Conservation (phyloP, 768 basidiomycete genomes). For the Symmetrospora coprosmae region DNA sequence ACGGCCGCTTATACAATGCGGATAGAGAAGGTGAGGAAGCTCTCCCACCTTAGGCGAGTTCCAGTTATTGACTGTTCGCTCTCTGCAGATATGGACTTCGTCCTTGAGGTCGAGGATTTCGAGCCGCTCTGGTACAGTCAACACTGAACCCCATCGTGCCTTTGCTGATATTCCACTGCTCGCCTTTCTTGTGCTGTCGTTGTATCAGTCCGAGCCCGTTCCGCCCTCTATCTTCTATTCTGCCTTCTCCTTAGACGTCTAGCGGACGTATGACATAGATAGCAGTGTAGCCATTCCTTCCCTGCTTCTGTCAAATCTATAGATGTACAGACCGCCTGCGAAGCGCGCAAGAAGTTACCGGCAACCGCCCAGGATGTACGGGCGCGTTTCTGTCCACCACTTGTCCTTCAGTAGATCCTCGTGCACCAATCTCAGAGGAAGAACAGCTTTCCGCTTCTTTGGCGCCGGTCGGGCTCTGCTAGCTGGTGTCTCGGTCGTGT, state of each 20-base stretch:
- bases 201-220: too few species aligned
- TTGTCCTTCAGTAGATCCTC: slow-evolving; percentile 32
- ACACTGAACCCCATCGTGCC: background rate
- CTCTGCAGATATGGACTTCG: background rate
- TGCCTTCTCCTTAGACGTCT: too few species aligned
- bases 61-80: background rate
- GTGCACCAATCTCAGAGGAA: slow-evolving; percentile 29
- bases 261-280: too few species aligned
- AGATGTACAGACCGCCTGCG: too few species aligned
- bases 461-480: slow-evolving; percentile 7
- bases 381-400: slow-evolving; percentile 26
- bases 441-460: slow-evolving; percentile 5
- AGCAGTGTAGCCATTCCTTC: too few species aligned
- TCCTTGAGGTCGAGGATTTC: background rate
- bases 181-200: too few species aligned
- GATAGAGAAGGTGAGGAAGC: slow-evolving; percentile 21
- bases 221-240: too few species aligned
- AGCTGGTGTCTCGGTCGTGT: background rate
- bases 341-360: too few species aligned
- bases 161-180: too few species aligned
- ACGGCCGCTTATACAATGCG: slow-evolving; percentile 28
- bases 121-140: background rate
- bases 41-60: background rate
- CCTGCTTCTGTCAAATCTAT: too few species aligned
- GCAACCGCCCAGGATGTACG: background rate